Evolutionary conservation across 441 rosid species (phyloP), one percentile per base, ranked within the genome.

Genomic region (Adansonia gregorii): DNA sequence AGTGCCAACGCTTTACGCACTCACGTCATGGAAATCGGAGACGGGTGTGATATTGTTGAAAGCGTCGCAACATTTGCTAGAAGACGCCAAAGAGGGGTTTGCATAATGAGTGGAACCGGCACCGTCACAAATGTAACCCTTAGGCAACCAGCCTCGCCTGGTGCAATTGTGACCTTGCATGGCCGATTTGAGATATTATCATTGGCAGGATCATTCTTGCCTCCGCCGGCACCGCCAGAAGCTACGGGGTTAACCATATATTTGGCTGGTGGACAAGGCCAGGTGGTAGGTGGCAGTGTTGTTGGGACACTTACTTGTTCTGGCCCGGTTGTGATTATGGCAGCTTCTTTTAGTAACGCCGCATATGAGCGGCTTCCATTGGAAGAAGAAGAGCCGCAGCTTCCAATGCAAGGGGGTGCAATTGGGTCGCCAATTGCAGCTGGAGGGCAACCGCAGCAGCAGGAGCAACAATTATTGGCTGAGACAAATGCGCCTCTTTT

Each of bases 271-370:
- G 98, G 98, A 22, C 98, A 94, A 80, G 98, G 97, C 2, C 98
- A 94, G 76, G 98, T 94, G 72, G 95, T 93, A 0, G 98, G 98
- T 12, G 98, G 97, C 3, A 93, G 94, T 78, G 97, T 91, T 6
- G 95, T 93, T 20, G 98, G 98, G 17, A 85, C 96, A 6, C 88
- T 94, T 6, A 80, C 82, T 35, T 89, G 92, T 59, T 87, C 97
- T 0, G 95, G 98, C 8, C 94, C 97, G 0, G 90, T 94, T 6
- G 97, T 94, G 67, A 87, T 94, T 41, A 94, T 93, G 94, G 95
- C 96, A 0, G 98, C 98, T 11, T 91, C 98, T 1, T 94, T 94
- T 77, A 91, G 97, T 77, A 94, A 94, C 85, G 98, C 98, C 24
- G 98, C 94, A 6, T 94, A 94, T 66, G 97, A 94, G 87, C 90